Conservation (phyloP, 257 asterid species). For the Forsythia suspensa region DNA sequence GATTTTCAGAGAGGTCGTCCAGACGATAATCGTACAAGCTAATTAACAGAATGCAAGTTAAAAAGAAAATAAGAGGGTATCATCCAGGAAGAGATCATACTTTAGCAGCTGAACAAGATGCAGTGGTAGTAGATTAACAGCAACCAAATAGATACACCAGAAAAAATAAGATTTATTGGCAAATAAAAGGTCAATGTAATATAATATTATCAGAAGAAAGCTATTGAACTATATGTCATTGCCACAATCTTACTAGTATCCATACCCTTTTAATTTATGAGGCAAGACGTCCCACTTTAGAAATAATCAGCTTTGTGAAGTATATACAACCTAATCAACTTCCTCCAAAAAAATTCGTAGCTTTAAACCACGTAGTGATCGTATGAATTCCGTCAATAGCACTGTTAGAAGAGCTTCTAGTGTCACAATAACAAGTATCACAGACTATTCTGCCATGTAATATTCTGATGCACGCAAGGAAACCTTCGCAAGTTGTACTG, state of each 20-base stretch:
- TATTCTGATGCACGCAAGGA: slow-evolving; percentile 38
- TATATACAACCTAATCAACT: slow-evolving; percentile 63
- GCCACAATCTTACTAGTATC: slow-evolving; percentile 52
- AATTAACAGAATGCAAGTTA: neutral
- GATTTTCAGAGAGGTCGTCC: neutral
- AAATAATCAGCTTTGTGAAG: slow-evolving; percentile 49
- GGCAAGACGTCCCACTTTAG: slow-evolving; percentile 37
- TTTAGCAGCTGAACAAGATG: neutral
- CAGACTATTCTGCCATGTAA: slow-evolving; percentile 26
- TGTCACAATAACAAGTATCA: slow-evolving; percentile 23
- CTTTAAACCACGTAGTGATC: slow-evolving; percentile 37
- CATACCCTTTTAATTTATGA: slow-evolving; percentile 44
- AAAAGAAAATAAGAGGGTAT: neutral
- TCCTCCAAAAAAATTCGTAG: slow-evolving; percentile 42
- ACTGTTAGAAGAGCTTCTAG: slow-evolving; percentile 35
- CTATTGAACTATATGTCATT: slow-evolving; percentile 43
- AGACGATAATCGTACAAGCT: neutral
- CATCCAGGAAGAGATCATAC: neutral
- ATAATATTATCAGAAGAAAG: slow-evolving; percentile 31
- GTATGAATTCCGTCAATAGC: slow-evolving; percentile 35
- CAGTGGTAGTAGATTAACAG: neutral
- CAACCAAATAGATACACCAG: slow-evolving; percentile 1
- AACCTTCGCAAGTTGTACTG: slow-evolving; percentile 51
- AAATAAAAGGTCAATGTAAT: slow-evolving; percentile 20
- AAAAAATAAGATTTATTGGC: slow-evolving; percentile 33